phyloP scores from a whole-genome alignment of 805 yeast genomes.

The Candida krabiensis region DNA sequence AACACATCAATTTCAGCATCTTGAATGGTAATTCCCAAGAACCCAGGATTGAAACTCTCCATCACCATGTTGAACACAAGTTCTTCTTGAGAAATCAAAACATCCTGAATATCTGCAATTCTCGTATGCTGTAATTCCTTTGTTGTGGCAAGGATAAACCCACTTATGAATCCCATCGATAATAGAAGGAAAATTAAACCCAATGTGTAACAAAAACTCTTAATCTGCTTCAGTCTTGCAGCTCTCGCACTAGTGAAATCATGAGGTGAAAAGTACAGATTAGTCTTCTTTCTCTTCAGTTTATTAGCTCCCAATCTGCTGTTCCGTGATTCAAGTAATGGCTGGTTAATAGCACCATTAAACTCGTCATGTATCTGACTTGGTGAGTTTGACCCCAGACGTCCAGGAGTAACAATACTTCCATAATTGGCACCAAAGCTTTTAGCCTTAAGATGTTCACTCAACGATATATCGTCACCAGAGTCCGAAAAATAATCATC shows the following conservation, averaged over 20 bases:
- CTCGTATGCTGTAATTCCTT: conserved; percentile 74
- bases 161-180: conserved; percentile 73
- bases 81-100: conserved; percentile 81
- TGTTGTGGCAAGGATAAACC: conserved; percentile 82
- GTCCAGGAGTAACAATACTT: conserved; percentile 12
- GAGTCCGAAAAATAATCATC: conserved; percentile 28
- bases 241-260: conserved; percentile 35
- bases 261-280: conserved; percentile 36
- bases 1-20: conserved; percentile 80
- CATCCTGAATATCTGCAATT: conserved; percentile 61
- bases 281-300: conserved; percentile 23
- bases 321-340: conserved; percentile 14
- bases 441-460: conserved; percentile 11
- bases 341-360: conserved; percentile 6
- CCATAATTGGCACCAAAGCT: conserved; percentile 18
- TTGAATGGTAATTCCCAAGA: conserved; percentile 61
- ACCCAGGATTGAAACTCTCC: conserved; percentile 85
- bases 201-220: conserved; percentile 41
- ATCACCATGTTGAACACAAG: conserved; percentile 75
- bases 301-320: conserved; percentile 11
- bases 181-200: conserved; percentile 51
- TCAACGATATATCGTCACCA: conserved; percentile 25
- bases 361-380: conserved; percentile 8
- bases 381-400: conserved; percentile 3
- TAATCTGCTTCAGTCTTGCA: conserved; percentile 29